Base-by-base conservation (phyloP, 306 rosid species). In the Pueraria montana region DNA sequence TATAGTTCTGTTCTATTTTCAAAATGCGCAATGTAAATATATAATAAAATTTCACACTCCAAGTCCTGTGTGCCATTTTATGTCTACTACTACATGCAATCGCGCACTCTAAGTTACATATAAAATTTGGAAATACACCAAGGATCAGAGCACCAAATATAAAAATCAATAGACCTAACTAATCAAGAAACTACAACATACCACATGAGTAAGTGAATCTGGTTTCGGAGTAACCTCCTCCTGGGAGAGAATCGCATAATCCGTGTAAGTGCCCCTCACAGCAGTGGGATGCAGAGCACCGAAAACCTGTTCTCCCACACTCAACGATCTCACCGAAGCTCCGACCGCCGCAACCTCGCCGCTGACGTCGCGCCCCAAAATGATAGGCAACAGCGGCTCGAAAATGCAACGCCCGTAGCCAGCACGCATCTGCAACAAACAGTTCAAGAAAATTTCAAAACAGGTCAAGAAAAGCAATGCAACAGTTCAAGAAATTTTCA, bases 271-370 rank as follows among this genome's bases (percentile, higher is more conserved):
- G 77, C 99, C 99, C 88, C 99, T 91, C 16, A 92, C 63, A 8
- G 99, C 98, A 82, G 99, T 96, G 11, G 99, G 98, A 91, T 94
- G 99, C 93, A 96, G 86, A 11, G 99, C 99, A 84, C 99, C 99
- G 77, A 96, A 96, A 82, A 96, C 99, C 77, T 91, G 87, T 80
- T 94, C 89, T 2, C 99, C 98, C 9, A 91, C 88, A 58, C 73
- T 82, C 70, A 94, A 76, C 21, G 90, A 84, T 59, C 65, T 78
- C 46, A 94, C 98, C 0, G 94, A 85, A 80, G 86, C 72, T 34
- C 99, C 98, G 34, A 92, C 71, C 13, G 96, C 97, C 63, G 91
- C 94, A 80, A 96, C 98, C 87, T 94, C 98, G 11, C 99, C 99
- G 72, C 99, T 96, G 9, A 96, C 71, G 48, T 96, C 99, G 45